Evolutionary conservation across 1,284 basidiomycete species (phyloP).

Genomic region (Pascua sp.): DNA sequence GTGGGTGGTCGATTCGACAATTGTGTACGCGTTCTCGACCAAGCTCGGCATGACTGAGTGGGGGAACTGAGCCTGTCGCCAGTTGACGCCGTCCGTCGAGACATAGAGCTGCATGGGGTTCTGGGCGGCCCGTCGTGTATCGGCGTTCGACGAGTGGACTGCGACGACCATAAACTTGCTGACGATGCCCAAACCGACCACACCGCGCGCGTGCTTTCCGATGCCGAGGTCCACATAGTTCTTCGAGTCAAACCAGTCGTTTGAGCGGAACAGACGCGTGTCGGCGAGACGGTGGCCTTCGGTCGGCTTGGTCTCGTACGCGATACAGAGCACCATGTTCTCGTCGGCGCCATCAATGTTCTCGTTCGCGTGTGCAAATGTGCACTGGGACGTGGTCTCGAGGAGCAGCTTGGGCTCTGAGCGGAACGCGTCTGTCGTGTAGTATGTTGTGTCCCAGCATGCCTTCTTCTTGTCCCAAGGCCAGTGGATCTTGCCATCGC

Average conservation of each 20-base stretch:
- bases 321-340: conserved; percentile 80
- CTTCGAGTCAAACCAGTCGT: conserved; percentile 69
- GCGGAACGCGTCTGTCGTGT: conserved; percentile 76
- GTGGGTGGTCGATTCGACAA: conserved; percentile 88
- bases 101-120: conserved; percentile 66
- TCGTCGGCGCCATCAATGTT: conserved; percentile 65
- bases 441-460: conserved; percentile 84
- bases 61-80: conserved; percentile 55
- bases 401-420: conserved; percentile 61
- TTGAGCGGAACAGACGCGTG: conserved; percentile 71
- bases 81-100: conserved; percentile 70
- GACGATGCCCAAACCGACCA: conserved; percentile 83
- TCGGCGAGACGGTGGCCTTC: conserved; percentile 61
- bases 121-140: background rate
- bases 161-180: conserved; percentile 87
- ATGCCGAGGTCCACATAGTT: conserved; percentile 74
- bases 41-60: conserved; percentile 46
- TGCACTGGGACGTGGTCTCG: conserved; percentile 67
- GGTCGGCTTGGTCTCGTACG: conserved; percentile 50
- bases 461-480: conserved; percentile 51
- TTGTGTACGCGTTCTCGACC: conserved; percentile 70
- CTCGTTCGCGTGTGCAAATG: conserved; percentile 78
- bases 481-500: conserved; percentile 42
- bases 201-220: conserved; percentile 75
- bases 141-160: conserved; percentile 3